Evolutionary conservation across 2,329 filamentous ascomycete species (phyloP), one percentile per base, ranked within the genome.

Genomic region (Hymenoscyphus repandus): DNA sequence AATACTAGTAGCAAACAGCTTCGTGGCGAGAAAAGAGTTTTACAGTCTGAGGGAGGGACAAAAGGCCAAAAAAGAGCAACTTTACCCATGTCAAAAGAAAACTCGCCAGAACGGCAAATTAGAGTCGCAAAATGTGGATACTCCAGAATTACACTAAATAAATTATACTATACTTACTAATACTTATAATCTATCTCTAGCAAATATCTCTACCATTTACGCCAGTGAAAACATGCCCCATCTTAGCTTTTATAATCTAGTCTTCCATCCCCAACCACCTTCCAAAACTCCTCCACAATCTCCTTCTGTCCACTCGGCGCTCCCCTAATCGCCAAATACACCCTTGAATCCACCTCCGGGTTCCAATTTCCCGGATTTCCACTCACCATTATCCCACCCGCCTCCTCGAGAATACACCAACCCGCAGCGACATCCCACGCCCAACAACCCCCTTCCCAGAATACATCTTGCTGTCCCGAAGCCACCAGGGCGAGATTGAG

Each of bases 381-480:
- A 64, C 85, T 77, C 6, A 78, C 85, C 73, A 92, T 80, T 46
- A 80, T 72, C 0, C 88, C 88, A 0, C 88, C 88, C 0, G 87
- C 85, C 72, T 92, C 88, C 30, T 72, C 71, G 22, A 92, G 70
- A 53, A 92, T 84, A 51, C 84, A 82, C 88, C 87, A 91, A 0
- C 83, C 88, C 5, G 88, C 88, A 64, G 85, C 88, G 2, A 92
- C 88, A 66, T 92, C 88, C 88, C 88, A 92, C 1, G 87, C 86
- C 79, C 86, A 92, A 68, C 86, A 90, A 0, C 88, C 88, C 34
- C 85, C 86, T 70, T 92, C 88, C 88, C 88, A 92, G 66, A 89
- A 92, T 18, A 81, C 62, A 65, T 92, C 88, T 22, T 89, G 60
- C 66, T 82, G 77, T 0, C 88, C 88, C 9, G 80, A 78, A 2